Percentiles rank a stretch among this genome's conserved stretches.
These are phyloP conservation scores for Lepidium africanum DNA, from an alignment of 345 rosid species.

Conservation along the genomic window DNA sequence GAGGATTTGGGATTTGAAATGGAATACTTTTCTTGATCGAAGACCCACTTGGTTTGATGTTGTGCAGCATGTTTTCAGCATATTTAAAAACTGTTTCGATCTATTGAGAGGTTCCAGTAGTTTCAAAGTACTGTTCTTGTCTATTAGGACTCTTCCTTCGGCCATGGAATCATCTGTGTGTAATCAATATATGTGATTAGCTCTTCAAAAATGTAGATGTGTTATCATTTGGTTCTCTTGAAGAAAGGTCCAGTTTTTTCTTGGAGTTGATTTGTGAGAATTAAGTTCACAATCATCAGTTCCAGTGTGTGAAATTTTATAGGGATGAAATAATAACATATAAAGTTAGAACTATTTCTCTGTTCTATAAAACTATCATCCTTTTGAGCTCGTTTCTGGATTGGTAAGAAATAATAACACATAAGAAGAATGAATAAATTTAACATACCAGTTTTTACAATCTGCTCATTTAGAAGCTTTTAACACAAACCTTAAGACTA, in stretches of 20 bases:
- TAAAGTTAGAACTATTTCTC: neutral
- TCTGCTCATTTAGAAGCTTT: neutral
- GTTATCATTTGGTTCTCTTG: neutral
- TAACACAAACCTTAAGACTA: neutral
- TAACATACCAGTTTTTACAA: slow-evolving; percentile 2
- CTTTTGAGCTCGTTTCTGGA: neutral
- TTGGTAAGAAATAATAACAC: neutral
- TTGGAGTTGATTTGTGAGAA: neutral
- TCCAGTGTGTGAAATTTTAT: neutral
- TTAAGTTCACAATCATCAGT: neutral
- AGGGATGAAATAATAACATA: too few species aligned
- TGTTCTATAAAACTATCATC: neutral
- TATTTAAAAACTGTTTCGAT: neutral
- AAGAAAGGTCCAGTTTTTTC: neutral
- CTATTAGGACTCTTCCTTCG: neutral
- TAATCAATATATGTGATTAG: neutral
- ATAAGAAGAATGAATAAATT: slow-evolving; percentile 10
- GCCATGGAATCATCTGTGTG: neutral
- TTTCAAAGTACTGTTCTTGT: neutral
- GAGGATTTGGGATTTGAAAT: neutral
- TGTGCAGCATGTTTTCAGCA: neutral
- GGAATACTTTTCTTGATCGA: neutral
- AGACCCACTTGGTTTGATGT: neutral
- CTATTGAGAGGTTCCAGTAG: neutral
- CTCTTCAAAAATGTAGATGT: neutral